Conservation (phyloP, 2,329 filamentous ascomycete genomes). For the Coleophoma cylindrospora region DNA sequence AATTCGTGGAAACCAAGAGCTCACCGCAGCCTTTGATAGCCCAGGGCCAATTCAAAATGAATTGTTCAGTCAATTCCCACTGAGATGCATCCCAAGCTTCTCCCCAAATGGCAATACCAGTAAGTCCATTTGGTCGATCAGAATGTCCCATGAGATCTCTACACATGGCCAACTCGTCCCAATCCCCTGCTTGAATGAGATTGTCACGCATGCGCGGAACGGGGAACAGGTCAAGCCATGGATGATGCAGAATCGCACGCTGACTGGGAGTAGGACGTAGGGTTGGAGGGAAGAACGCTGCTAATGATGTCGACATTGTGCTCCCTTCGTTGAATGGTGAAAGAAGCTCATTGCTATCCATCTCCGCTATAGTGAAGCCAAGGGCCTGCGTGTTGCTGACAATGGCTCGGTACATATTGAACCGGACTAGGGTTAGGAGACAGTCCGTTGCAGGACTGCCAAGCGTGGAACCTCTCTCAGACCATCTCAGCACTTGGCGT, state of each 20-base stretch:
- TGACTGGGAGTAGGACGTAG: slow-evolving; percentile 17
- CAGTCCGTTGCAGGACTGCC: slow-evolving; percentile 11
- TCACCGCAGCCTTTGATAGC: slow-evolving; percentile 28
- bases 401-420: slow-evolving; percentile 18
- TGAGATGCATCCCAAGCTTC: slow-evolving; percentile 25
- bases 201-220: slow-evolving; percentile 29
- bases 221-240: slow-evolving; percentile 31
- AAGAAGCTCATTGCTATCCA: neutral
- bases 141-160: slow-evolving; percentile 11
- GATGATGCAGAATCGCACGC: slow-evolving; percentile 23
- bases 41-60: slow-evolving; percentile 29
- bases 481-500: neutral
- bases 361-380: neutral
- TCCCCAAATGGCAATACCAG: slow-evolving; percentile 33
- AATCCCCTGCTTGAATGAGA: slow-evolving; percentile 17
- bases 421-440: slow-evolving; percentile 13
- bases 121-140: slow-evolving; percentile 8
- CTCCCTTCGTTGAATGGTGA: neutral
- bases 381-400: slow-evolving; percentile 8
- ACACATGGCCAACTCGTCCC: slow-evolving; percentile 15
- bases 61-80: slow-evolving; percentile 33
- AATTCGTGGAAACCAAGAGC: slow-evolving; percentile 28
- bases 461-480: neutral
- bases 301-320: neutral
- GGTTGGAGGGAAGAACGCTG: neutral